These are phyloP conservation scores for Debaryomyces udenii DNA, from an alignment of 1,139 yeast genomes.

Conservation along the genomic window DNA sequence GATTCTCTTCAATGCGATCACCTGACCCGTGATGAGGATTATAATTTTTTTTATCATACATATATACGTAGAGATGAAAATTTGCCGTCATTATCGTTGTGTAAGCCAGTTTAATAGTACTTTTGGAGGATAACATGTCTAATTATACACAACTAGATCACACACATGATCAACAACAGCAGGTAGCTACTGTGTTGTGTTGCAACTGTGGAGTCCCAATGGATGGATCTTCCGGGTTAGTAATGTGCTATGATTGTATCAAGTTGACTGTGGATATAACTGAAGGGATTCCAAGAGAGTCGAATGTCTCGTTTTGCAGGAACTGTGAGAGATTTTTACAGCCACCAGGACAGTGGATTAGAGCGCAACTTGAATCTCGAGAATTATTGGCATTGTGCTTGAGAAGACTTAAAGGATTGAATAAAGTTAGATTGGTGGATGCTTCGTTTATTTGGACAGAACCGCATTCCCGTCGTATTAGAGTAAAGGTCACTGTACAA, in stretches of 20 bases:
- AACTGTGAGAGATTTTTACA: slow-evolving; percentile 95
- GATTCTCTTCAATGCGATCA: background rate
- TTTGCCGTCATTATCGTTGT: slow-evolving; percentile 5
- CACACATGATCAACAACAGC: slow-evolving; percentile 30
- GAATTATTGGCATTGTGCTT: slow-evolving; percentile 90
- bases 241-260: slow-evolving; percentile 98
- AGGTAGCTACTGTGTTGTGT: slow-evolving; percentile 88
- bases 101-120: background rate
- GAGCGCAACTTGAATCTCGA: slow-evolving; percentile 88
- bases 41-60: slow-evolving; percentile 7
- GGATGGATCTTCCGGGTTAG: slow-evolving; percentile 92
- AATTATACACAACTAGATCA: slow-evolving; percentile 50
- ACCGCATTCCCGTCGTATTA: slow-evolving; percentile 95
- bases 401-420: slow-evolving; percentile 84
- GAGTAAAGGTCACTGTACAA: slow-evolving; percentile 89
- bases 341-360: slow-evolving; percentile 93
- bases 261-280: slow-evolving; percentile 92
- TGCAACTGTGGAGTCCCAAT: slow-evolving; percentile 99
- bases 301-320: slow-evolving; percentile 89
- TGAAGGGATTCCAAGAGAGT: slow-evolving; percentile 94
- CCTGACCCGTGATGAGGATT: slow-evolving; percentile 10
- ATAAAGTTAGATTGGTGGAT: slow-evolving; percentile 85
- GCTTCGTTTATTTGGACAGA: slow-evolving; percentile 98
- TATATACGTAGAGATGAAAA: slow-evolving; percentile 4
- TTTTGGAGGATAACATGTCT: slow-evolving; percentile 37